phyloP scores from a whole-genome alignment of 116 monocot genomes.

The Zostera marina region DNA sequence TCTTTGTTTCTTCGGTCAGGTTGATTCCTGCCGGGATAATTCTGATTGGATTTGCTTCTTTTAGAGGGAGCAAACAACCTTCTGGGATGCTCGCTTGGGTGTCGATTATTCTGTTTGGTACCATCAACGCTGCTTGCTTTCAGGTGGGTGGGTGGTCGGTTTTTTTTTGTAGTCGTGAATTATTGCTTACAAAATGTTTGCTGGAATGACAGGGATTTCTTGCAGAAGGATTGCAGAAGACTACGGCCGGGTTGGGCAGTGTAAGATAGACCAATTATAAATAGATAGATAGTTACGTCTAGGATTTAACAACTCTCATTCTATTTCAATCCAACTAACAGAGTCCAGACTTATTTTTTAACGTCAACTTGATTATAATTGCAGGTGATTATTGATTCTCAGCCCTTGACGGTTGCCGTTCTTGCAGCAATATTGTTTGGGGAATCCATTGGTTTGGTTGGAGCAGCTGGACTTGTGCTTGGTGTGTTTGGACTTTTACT shows the following conservation, averaged over 20 bases:
- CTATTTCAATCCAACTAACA: no score
- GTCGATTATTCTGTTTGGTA: conserved; percentile 49
- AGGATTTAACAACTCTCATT: no score
- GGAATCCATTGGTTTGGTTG: conserved; percentile 73
- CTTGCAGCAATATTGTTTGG: conserved; percentile 82
- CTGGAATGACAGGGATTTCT: conserved; percentile 65
- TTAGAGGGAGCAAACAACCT: conserved; percentile 53
- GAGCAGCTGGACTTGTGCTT: conserved; percentile 58
- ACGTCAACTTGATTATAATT: conserved; percentile 1
- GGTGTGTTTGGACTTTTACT: conserved; percentile 88
- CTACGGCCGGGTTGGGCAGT: conserved; percentile 89
- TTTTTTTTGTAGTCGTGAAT: not conserved
- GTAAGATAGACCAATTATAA: conserved; percentile 35
- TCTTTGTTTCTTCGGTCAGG: conserved; percentile 69
- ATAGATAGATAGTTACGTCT: no score
- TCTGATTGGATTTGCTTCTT: conserved; percentile 58
- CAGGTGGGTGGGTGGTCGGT: conserved; percentile 29
- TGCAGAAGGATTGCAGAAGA: conserved; percentile 84
- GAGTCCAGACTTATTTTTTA: not conserved
- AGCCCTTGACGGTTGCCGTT: conserved; percentile 81
- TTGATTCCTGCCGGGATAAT: conserved; percentile 68
- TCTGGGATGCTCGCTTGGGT: conserved; percentile 55
- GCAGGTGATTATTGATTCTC: conserved; percentile 98
- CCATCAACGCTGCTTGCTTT: conserved; percentile 85
- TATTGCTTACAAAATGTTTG: conserved; percentile 1